Conservation (phyloP, 345 rosid genomes). For the Eucalyptus brandiana region DNA sequence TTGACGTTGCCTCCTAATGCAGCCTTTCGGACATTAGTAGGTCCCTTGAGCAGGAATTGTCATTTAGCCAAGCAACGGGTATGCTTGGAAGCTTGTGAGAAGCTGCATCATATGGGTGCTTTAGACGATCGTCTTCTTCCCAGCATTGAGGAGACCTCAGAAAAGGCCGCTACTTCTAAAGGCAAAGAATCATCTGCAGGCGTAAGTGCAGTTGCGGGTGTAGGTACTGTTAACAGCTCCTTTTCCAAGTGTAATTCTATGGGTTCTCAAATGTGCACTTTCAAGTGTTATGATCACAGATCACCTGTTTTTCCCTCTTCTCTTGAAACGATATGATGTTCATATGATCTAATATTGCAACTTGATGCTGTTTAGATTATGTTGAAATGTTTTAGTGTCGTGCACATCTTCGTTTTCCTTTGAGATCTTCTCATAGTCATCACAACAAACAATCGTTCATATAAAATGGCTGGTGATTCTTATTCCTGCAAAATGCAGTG, state of each 20-base stretch:
- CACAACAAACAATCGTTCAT: neutral
- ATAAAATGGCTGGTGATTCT: neutral
- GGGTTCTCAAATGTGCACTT: neutral
- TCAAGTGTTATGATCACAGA: neutral
- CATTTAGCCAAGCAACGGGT: conserved; percentile 47
- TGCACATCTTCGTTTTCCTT: neutral
- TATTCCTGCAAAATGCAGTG: neutral
- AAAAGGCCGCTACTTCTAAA: conserved; percentile 3
- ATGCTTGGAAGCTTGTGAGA: conserved; percentile 68
- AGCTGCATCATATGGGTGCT: conserved; percentile 46
- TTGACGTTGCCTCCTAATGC: conserved; percentile 44
- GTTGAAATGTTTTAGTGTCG: neutral
- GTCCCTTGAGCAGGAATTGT: conserved; percentile 37
- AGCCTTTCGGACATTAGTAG: conserved; percentile 36
- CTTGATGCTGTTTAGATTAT: neutral
- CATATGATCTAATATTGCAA: neutral
- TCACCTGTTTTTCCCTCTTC: neutral
- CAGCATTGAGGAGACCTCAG: conserved; percentile 11
- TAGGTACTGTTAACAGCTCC: neutral
- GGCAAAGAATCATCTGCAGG: conserved; percentile 35
- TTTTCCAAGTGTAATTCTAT: neutral
- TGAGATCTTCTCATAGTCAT: neutral
- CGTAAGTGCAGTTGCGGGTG: conserved; percentile 28
- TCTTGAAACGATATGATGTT: neutral
- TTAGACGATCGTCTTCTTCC: conserved; percentile 47